Conservation (phyloP, 2,329 filamentous ascomycete species). For the Lecanicillium sp. region DNA sequence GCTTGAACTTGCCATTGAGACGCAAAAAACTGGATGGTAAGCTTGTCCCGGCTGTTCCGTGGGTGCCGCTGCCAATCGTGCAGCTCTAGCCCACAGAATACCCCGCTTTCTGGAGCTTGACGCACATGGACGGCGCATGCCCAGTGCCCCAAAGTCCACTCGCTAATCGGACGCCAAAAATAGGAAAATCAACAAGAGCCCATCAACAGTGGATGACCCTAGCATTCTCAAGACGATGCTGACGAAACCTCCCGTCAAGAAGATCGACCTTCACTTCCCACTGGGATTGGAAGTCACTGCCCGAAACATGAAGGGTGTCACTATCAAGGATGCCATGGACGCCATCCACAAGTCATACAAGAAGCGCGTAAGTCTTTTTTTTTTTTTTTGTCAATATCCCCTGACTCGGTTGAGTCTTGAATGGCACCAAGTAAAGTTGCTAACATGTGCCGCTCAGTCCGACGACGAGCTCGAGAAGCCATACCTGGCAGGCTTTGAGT, state of each 20-base stretch:
- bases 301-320: constrained; percentile 87
- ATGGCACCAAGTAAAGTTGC: background rate
- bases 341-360: constrained; percentile 95
- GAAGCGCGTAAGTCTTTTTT: constrained; percentile 77
- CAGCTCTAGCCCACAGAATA: no score
- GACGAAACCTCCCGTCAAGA: constrained; percentile 77
- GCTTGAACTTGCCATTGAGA: constrained; percentile 69
- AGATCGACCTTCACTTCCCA: constrained; percentile 88
- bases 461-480: constrained; percentile 87
- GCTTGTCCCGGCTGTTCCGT: constrained; percentile 20
- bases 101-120: no score
- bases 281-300: constrained; percentile 81
- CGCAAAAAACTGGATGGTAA: constrained; percentile 83
- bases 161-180: constrained; percentile 5
- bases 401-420: no score
- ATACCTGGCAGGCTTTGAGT: constrained; percentile 90
- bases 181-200: constrained; percentile 92
- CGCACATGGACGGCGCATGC: no score
- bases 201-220: constrained; percentile 70
- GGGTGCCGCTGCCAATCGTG: no score
- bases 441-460: constrained; percentile 40
- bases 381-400: no score
- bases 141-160: background rate
- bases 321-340: constrained; percentile 92
- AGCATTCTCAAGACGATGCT: constrained; percentile 75